Percentiles rank a stretch among this genome's conserved stretches.
Conservation (phyloP, 2,329 filamentous ascomycete species). For the Aspergillus terreus region DNA sequence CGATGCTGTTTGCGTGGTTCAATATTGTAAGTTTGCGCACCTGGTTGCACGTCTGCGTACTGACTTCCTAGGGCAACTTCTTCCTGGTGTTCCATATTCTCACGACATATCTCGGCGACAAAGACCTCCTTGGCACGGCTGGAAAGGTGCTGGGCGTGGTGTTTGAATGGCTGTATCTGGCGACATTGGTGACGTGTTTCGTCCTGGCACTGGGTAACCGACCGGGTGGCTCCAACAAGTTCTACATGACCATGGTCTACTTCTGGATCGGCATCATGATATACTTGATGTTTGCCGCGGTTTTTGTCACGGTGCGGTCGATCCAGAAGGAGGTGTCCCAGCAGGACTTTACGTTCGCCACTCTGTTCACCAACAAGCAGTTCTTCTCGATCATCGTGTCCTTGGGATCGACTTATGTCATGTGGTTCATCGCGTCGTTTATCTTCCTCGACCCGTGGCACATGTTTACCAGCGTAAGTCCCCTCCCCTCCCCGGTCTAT, state of each 20-base stretch:
- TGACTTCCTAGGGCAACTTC: constrained; percentile 68
- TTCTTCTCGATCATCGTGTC: constrained; percentile 95
- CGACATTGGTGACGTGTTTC: constrained; percentile 89
- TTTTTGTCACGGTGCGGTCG: constrained; percentile 88
- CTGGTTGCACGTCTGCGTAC: constrained; percentile 6
- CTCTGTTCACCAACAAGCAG: constrained; percentile 79
- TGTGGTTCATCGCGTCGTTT: constrained; percentile 87
- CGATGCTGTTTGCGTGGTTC: constrained; percentile 99
- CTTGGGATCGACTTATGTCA: constrained; percentile 82
- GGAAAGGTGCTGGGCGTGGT: constrained; percentile 81
- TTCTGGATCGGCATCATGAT: constrained; percentile 97
- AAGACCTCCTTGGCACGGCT: constrained; percentile 66
- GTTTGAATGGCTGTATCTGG: constrained; percentile 95
- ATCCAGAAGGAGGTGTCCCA: constrained; percentile 67
- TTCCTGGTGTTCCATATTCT: constrained; percentile 98
- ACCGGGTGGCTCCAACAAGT: constrained; percentile 85
- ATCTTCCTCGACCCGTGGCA: constrained; percentile 99
- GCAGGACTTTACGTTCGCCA: constrained; percentile 62
- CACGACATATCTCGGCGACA: constrained; percentile 74
- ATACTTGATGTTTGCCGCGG: constrained; percentile 89
- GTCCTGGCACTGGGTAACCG: constrained; percentile 91
- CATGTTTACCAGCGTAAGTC: constrained; percentile 75
- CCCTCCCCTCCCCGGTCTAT: background rate
- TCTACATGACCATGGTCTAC: constrained; percentile 96
- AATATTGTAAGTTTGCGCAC: constrained; percentile 61